Evolutionary conservation across 164 flowering plant genomes (phyloP).

Genomic region (Magnolia sinica): DNA sequence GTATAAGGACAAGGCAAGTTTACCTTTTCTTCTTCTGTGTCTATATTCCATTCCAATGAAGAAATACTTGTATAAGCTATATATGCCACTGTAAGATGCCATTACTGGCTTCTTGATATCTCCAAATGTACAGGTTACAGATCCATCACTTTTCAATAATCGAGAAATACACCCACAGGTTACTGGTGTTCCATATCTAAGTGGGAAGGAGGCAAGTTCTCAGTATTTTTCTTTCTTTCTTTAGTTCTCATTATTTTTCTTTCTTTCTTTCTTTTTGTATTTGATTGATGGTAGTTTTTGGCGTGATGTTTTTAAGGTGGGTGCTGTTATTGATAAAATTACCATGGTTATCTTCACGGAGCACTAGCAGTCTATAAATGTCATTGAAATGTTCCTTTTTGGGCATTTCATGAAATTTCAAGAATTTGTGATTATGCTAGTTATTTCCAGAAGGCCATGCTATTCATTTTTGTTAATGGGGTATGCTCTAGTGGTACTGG

Average conservation of each 20-base stretch:
- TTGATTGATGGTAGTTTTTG: neutral
- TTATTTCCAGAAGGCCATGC: neutral
- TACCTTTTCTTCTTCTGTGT: constrained; percentile 5
- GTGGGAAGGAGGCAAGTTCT: constrained; percentile 34
- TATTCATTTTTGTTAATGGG: neutral
- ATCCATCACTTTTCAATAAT: constrained; percentile 23
- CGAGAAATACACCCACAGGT: constrained; percentile 35
- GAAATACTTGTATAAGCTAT: neutral
- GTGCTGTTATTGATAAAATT: no score
- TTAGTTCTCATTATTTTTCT: neutral
- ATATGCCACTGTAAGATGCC: neutral
- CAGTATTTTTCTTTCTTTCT: neutral
- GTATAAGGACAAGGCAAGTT: constrained; percentile 84
- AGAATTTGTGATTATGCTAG: neutral
- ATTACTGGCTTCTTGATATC: constrained; percentile 6
- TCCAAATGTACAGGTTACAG: constrained; percentile 25
- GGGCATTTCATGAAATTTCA: neutral
- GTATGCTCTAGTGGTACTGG: neutral
- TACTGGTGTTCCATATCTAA: constrained; percentile 27
- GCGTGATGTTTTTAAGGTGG: neutral
- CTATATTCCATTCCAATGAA: constrained; percentile 9
- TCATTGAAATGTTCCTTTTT: no score
- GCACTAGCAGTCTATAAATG: neutral
- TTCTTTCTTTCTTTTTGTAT: neutral
- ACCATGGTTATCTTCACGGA: no score